phyloP scores from a whole-genome alignment of 164 flowering plant species.

The Pachysandra terminalis region DNA sequence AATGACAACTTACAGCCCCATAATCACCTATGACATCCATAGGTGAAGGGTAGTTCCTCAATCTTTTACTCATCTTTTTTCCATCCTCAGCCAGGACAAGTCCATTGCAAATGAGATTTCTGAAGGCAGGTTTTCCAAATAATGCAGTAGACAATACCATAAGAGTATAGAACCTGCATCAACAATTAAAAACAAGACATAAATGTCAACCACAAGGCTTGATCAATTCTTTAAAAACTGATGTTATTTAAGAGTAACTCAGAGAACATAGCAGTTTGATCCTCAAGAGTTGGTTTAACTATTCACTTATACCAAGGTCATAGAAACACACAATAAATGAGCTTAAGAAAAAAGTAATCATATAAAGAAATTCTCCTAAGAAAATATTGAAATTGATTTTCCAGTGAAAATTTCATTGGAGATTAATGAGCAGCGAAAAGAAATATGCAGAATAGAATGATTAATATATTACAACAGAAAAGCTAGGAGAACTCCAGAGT shows the following conservation, averaged over 20 bases:
- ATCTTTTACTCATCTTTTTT: constrained; percentile 92
- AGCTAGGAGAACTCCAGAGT: background rate
- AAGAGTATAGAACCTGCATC: constrained; percentile 89
- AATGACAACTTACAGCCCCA: constrained; percentile 78
- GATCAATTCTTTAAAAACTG: background rate
- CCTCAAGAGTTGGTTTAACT: background rate
- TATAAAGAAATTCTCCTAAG: background rate
- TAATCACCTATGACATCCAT: constrained; percentile 76
- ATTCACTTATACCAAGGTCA: too few relatives aligned
- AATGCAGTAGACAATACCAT: constrained; percentile 97
- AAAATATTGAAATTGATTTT: background rate
- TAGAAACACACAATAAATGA: background rate
- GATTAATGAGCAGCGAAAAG: background rate
- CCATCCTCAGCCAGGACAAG: constrained; percentile 97
- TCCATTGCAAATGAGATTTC: constrained; percentile 95
- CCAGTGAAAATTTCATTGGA: background rate
- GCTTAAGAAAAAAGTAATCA: background rate
- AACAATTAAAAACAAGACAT: background rate
- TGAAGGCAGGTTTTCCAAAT: constrained; percentile 93
- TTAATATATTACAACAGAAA: too few relatives aligned
- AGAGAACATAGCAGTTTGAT: background rate
- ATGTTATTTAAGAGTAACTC: background rate
- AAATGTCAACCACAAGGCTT: background rate
- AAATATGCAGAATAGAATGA: background rate
- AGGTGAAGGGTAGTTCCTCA: constrained; percentile 89